Base-by-base conservation (phyloP, 768 basidiomycete species). In the Agrocybe praecox region DNA sequence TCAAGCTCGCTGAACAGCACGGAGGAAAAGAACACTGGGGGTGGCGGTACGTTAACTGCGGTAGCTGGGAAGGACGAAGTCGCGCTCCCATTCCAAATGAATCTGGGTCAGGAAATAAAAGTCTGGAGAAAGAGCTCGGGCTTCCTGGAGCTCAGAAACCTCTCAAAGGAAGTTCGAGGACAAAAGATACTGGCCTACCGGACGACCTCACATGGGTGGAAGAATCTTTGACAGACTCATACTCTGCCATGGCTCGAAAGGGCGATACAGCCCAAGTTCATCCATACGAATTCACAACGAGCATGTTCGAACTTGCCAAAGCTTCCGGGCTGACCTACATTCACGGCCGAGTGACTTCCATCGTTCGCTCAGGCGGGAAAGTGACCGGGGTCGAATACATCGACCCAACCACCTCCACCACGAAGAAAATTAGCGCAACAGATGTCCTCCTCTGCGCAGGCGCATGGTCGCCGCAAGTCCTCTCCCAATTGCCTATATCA, bases 401-500 rank as follows among this genome's bases (percentile, higher is more conserved):
- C 47, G 60, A 69, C 46, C 66, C 58, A 1, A 67, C 62, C 12
- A 66, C 69, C 15, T 56, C 60, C 49, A 60, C 65, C 22, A 61
- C 58, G 6, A 68, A 67, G 55, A 70, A 70, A n/a, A 64, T 89
- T 17, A 69, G 77, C 0, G 87, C 89, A 15, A 88, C 88, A 10
- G 79, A 88, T 53, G 83, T 94, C 59, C 75, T 96, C 40, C 69
- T 97, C 49, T 81, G 87, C 40, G 90, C 90, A n/a, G 94, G 94
- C 22, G 89, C 92, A 15, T 97, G 94, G 94, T 90, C 92, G 0
- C 78, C 90, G 8, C 65, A 66, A 9, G 67, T 96, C 55, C 50
- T 89, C 29, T 75, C 81, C 9, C 59, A 71, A 18, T 76, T 90
- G 24, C 86, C 87, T 15, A 79, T 91, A 61, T 65, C 74, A n/a